These are phyloP conservation scores for Tricholoma bakamatsutake DNA, from an alignment of 768 basidiomycete genomes.

Conservation along the genomic window DNA sequence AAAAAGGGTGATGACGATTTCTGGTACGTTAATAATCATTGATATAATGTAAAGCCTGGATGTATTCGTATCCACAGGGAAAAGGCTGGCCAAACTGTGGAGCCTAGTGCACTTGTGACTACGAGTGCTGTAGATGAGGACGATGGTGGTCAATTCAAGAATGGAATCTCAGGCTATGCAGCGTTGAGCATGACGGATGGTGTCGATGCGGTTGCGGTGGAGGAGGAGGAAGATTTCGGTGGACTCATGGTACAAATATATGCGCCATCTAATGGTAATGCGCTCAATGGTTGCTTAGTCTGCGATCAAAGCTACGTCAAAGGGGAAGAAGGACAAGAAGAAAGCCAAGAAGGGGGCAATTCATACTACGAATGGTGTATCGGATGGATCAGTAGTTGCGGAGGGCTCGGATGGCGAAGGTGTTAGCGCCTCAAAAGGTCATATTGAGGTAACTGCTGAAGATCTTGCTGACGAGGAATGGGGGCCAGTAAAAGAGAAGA, in stretches of 20 bases:
- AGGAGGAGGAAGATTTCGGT: slow-evolving; percentile 64
- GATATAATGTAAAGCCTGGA: slow-evolving; percentile 10
- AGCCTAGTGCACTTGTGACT: slow-evolving; percentile 33
- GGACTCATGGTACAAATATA: slow-evolving; percentile 61
- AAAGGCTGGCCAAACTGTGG: slow-evolving; percentile 53
- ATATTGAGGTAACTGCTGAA: slow-evolving; percentile 57
- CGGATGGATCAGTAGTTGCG: slow-evolving; percentile 18
- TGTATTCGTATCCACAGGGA: slow-evolving; percentile 41
- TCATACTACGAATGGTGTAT: slow-evolving; percentile 18
- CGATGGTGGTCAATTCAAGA: slow-evolving; percentile 21
- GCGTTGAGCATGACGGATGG: slow-evolving; percentile 39
- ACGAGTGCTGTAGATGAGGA: slow-evolving; percentile 38
- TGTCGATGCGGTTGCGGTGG: slow-evolving; percentile 33
- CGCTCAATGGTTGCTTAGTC: slow-evolving; percentile 37
- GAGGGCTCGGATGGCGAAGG: slow-evolving; percentile 24
- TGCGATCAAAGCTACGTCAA: slow-evolving; percentile 50
- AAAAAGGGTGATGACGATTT: slow-evolving; percentile 81
- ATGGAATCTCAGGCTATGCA: slow-evolving; percentile 48
- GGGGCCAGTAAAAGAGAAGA: slow-evolving; percentile 57
- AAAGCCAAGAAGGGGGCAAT: slow-evolving; percentile 49
- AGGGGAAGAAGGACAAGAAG: slow-evolving; percentile 51
- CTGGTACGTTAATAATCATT: slow-evolving; percentile 47
- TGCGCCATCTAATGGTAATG: neutral
- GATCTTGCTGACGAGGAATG: slow-evolving; percentile 73
- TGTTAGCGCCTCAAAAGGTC: slow-evolving; percentile 29